Evolutionary conservation across 352 stramenopile genomes (phyloP), one percentile per base, ranked within the genome.

Genomic region (Phytophthora foliorum): DNA sequence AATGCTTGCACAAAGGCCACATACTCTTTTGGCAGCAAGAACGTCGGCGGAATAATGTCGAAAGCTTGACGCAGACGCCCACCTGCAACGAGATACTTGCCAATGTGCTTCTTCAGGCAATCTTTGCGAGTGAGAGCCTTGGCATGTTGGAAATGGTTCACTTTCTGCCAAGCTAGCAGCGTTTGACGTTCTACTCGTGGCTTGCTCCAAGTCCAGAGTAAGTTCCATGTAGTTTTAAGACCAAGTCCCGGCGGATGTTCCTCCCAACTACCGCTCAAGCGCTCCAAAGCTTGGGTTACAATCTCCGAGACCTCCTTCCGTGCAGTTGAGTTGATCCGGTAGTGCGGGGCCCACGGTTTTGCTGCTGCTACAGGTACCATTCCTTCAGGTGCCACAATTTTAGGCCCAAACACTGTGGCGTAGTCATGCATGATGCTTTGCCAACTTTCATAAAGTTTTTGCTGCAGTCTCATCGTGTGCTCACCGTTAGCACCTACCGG

Each of bases 91-190:
- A 81, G 36, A 63, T 86, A 92, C 59, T 84, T 95, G 36, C 72
- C 88, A 63, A 84, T 90, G 76, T 86, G 92, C 48, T 94, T 91
- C 69, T 97, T 97, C 36, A 99, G 82, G 34, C 96, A 89, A 78
- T 99, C 96, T 67, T 99, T 99, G 19, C 96, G 80, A 0, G 95
- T 98, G 5, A 99, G 67, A 56, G 87, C 83, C 53, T 93, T 93
- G 11, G 91, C 92, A 44, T 96, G 75, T 44, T 94, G 79, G 72
- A 98, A 98, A 69, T 98, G 92, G 73, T 98, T 99, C 27, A 99
- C 93, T 42, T 95, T 94, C 69, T 99, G 97, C 89, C 93, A 98
- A 16, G 72, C 67, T 6, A 98, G 77, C 31, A 99, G 72, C 46
- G 83, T 88, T 51, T 91, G 86, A 38, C 86, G 83, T 56, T 93